Evolutionary conservation across 768 basidiomycete species (phyloP).

Genomic region (Baorangia bicolor): DNA sequence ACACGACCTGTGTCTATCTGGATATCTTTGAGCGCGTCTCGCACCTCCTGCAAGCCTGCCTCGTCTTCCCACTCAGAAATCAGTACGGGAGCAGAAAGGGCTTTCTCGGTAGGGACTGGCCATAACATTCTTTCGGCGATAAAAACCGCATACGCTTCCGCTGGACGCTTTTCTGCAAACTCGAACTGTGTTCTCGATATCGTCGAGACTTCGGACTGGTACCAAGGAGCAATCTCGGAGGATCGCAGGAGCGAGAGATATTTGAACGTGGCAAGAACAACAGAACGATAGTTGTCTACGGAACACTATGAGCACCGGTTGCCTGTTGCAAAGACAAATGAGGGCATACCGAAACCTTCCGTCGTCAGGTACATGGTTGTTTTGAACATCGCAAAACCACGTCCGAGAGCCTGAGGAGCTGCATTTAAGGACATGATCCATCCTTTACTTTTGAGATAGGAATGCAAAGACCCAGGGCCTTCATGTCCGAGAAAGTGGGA

Average conservation of each 20-base stretch:
- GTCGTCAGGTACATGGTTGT: slow-evolving; percentile 76
- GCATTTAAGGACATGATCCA: slow-evolving; percentile 78
- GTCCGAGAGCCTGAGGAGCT: slow-evolving; percentile 67
- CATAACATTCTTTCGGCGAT: slow-evolving; percentile 73
- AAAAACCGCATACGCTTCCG: slow-evolving; percentile 77
- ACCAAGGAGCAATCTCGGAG: slow-evolving; percentile 58
- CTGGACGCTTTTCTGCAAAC: slow-evolving; percentile 80
- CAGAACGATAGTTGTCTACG: slow-evolving; percentile 66
- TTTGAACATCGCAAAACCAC: slow-evolving; percentile 90
- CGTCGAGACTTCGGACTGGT: slow-evolving; percentile 72
- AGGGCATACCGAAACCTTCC: slow-evolving; percentile 75
- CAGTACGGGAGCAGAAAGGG: slow-evolving; percentile 70
- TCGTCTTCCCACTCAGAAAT: slow-evolving; percentile 71
- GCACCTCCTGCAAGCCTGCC: slow-evolving; percentile 50
- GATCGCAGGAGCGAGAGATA: slow-evolving; percentile 71
- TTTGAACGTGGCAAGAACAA: slow-evolving; percentile 70
- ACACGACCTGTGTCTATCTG: slow-evolving; percentile 60
- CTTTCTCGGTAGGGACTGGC: slow-evolving; percentile 77
- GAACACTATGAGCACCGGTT: slow-evolving; percentile 3
- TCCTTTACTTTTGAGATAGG: slow-evolving; percentile 85
- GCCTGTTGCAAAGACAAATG: not conserved
- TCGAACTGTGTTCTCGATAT: slow-evolving; percentile 77
- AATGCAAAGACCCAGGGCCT: slow-evolving; percentile 87
- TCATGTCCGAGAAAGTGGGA: slow-evolving; percentile 89
- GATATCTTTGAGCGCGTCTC: slow-evolving; percentile 60